Conservation (phyloP, 2,329 filamentous ascomycete species). For the Trichoderma breve region DNA sequence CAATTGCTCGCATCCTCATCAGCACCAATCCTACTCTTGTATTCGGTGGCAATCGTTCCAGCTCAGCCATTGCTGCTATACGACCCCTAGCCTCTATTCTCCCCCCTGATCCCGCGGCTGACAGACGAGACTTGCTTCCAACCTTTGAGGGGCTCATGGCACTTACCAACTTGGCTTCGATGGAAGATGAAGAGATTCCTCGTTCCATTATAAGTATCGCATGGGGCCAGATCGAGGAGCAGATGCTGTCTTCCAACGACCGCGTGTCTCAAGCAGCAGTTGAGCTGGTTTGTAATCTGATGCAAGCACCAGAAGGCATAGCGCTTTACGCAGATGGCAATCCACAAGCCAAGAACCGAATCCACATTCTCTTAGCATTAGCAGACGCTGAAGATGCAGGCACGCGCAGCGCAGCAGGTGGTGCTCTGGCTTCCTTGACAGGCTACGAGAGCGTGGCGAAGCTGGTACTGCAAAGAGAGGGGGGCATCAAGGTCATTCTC, state of each 20-base stretch:
- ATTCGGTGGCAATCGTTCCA: constrained; percentile 74
- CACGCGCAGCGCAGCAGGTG: constrained; percentile 80
- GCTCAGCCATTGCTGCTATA: constrained; percentile 75
- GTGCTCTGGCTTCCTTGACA: constrained; percentile 81
- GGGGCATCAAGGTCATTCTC: constrained; percentile 77
- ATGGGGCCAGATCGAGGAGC: constrained; percentile 77
- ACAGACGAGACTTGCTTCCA: constrained; percentile 75
- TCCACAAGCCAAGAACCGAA: constrained; percentile 65
- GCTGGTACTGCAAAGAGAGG: constrained; percentile 66
- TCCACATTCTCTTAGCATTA: constrained; percentile 83
- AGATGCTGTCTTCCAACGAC: constrained; percentile 72
- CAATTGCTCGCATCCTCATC: constrained; percentile 80
- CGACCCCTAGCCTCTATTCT: constrained; percentile 77
- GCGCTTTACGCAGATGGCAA: constrained; percentile 67
- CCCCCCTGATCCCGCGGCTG: constrained; percentile 57
- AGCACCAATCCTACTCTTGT: constrained; percentile 81
- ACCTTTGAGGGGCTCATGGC: constrained; percentile 89
- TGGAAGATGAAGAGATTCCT: constrained; percentile 64
- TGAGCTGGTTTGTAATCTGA: constrained; percentile 89
- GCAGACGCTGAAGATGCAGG: constrained; percentile 79
- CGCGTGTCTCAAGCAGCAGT: constrained; percentile 79
- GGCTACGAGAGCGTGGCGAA: constrained; percentile 72
- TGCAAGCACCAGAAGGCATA: constrained; percentile 65
- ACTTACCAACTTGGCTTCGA: constrained; percentile 87
- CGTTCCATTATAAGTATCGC: constrained; percentile 69